Base-by-base conservation (phyloP, 2,329 filamentous ascomycete species). In the Fusarium sp. region DNA sequence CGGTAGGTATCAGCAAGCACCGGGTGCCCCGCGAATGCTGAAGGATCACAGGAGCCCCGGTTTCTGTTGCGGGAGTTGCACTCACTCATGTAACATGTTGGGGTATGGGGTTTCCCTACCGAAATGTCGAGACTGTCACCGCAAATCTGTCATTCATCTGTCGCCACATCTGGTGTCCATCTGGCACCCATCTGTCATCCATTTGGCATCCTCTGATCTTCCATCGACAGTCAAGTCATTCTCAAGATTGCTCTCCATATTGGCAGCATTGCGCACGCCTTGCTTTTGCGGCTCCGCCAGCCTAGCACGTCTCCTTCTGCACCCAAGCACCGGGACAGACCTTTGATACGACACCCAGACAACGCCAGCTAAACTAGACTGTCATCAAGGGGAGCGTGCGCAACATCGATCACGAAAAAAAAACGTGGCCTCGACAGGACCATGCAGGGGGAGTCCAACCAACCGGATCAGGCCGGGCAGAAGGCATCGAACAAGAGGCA, bases 221-320 rank as follows among this genome's bases (percentile, higher is more conserved):
- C 6, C 27, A 10, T 33, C 61, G n/a, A 22, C 29, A 2, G 5
- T 8, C 63, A 42, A 50, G 27, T 50, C 29, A 61, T 61, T 14
- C 47, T 11, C 13, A 54, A 45, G 20, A 40, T 29, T 36, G 13
- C 10, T 40, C 18, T 3, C 6, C 6, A 63, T 40, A 25, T 31
- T 27, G 35, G 33, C 38, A 61, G 7, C 20, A 22, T 20, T 18
- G 59, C 42, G 45, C 45, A 18, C 16, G 45, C 45, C 18, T 68
- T 74, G 61, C 61, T 67, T 62, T 33, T 74, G 72, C 72, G 72
- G 72, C 56, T 74, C 72, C 72, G 72, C 62, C 56, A 29, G 20
- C 14, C 6, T 56, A 54, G 27, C 47, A 54, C 27, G 18, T 31
- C 47, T 20, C 18, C 18, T 29, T 31, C 25, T 54, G 66, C 20